phyloP scores from a whole-genome alignment of 768 basidiomycete genomes.

The Leccinum aurantiacum region DNA sequence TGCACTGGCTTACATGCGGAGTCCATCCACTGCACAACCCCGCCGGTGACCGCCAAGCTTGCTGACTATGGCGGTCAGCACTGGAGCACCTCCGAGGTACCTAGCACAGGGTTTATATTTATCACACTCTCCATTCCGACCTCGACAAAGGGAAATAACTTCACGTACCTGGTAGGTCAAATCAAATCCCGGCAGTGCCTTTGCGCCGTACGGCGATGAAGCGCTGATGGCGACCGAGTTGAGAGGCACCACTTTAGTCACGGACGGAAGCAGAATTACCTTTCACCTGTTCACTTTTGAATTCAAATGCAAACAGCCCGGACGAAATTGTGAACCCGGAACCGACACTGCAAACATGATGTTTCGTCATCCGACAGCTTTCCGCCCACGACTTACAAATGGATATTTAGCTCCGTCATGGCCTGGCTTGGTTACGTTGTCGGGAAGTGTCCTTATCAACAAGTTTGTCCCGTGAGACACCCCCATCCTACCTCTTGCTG shows the following conservation, averaged over 20 bases:
- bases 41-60: not conserved
- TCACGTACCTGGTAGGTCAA: not conserved
- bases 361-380: constrained; percentile 5
- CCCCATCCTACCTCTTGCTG: not conserved
- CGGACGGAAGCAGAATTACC: not conserved
- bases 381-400: not conserved
- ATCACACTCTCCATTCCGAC: not conserved
- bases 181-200: not conserved
- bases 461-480: constrained; percentile 7
- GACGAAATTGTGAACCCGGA: not conserved
- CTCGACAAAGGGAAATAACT: no score
- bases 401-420: not conserved
- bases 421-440: not conserved
- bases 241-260: not conserved
- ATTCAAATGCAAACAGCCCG: constrained; percentile 10
- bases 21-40: not conserved
- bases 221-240: not conserved
- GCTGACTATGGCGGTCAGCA: not conserved
- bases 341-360: constrained; percentile 4
- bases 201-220: not conserved
- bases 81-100: not conserved
- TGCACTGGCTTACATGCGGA: constrained; percentile 1
- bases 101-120: not conserved
- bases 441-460: not conserved
- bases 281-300: not conserved